Conservation (phyloP, 768 basidiomycete species). For the Leccinum arenicola region DNA sequence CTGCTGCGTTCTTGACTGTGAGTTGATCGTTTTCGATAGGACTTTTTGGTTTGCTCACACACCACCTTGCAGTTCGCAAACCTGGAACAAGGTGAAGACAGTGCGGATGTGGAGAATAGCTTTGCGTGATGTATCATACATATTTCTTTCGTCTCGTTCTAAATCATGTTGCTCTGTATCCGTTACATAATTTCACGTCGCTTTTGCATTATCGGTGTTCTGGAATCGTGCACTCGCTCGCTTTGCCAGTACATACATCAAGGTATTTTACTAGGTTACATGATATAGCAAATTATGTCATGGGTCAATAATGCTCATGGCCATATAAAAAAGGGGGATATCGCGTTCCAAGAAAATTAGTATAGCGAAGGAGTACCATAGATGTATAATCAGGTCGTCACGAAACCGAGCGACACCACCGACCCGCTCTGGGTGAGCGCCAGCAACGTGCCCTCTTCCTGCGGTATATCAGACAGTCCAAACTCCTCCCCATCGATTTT, state of each 20-base stretch:
- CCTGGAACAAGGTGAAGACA: constrained; percentile 87
- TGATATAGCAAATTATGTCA: not conserved
- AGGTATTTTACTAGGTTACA: not conserved
- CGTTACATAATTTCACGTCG: constrained; percentile 5
- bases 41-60: constrained; percentile 1
- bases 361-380: constrained; percentile 4
- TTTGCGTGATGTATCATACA: constrained; percentile 58
- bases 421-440: constrained; percentile 51
- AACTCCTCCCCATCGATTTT: constrained; percentile 5
- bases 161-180: constrained; percentile 13
- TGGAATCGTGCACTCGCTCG: not conserved
- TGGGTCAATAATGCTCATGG: not conserved
- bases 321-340: not conserved
- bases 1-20: constrained; percentile 50
- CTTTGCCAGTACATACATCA: not conserved
- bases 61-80: constrained; percentile 66
- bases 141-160: constrained; percentile 4
- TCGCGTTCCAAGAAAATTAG: constrained; percentile 15
- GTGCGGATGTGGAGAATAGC: constrained; percentile 93
- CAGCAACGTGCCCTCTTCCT: constrained; percentile 17
- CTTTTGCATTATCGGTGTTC: not conserved
- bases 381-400: constrained; percentile 34
- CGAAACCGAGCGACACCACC: constrained; percentile 50
- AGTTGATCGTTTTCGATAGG: constrained; percentile 30
- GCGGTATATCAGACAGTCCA: constrained; percentile 4